Percentiles rank a stretch among this genome's conserved stretches.
Conservation (phyloP, 2,329 filamentous ascomycete genomes). For the Monosporascus sp. region DNA sequence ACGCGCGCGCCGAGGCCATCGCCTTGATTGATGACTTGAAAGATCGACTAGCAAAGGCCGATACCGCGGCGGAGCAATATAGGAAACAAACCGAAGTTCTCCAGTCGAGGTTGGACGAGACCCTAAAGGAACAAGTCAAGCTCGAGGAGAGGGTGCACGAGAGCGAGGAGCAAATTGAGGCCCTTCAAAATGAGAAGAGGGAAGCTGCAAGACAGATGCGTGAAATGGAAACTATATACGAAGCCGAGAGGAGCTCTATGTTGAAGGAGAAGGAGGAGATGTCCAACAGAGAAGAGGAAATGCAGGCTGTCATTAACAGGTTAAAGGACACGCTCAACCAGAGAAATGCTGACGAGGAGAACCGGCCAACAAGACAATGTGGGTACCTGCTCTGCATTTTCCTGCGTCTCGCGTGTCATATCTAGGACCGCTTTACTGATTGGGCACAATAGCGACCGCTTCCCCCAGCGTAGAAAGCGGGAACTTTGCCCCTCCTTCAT, state of each 20-base stretch:
- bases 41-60: constrained; percentile 74
- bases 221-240: constrained; percentile 89
- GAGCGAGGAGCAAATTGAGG: constrained; percentile 76
- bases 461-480: constrained; percentile 65
- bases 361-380: constrained; percentile 54
- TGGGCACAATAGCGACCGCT: constrained; percentile 39
- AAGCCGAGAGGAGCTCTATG: constrained; percentile 80
- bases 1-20: constrained; percentile 72
- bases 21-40: constrained; percentile 79
- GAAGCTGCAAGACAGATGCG: constrained; percentile 78
- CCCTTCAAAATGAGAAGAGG: constrained; percentile 76
- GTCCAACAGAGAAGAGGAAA: constrained; percentile 76
- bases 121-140: constrained; percentile 73
- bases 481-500: constrained; percentile 82
- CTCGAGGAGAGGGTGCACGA: constrained; percentile 87
- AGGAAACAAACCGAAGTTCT: constrained; percentile 81
- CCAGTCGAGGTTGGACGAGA: constrained; percentile 81
- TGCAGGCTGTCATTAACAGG: constrained; percentile 84
- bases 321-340: constrained; percentile 85
- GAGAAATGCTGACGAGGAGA: constrained; percentile 54
- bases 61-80: constrained; percentile 70
- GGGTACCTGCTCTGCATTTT: constrained; percentile 21
- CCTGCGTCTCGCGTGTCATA: background rate
- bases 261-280: constrained; percentile 91
- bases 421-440: constrained; percentile 10